phyloP scores from a whole-genome alignment of 345 rosid species.

The Euclidium syriacum region DNA sequence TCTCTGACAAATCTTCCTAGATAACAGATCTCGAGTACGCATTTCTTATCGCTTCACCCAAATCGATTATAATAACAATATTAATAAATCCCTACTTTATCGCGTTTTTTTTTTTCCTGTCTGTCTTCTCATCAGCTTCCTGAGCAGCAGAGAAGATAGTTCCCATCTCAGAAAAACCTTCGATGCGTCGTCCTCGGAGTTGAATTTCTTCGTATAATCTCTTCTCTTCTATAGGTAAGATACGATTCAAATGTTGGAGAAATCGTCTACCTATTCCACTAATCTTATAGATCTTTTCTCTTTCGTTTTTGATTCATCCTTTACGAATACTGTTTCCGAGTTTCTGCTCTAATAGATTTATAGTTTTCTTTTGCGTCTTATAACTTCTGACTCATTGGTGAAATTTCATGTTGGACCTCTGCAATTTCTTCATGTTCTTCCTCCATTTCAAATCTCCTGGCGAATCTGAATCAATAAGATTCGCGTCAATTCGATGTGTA shows the following conservation, averaged over 20 bases:
- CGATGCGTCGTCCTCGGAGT: background rate
- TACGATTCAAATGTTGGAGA: background rate
- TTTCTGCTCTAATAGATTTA: background rate
- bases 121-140: background rate
- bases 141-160: background rate
- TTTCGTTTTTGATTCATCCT: background rate
- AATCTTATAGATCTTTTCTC: background rate
- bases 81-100: slow-evolving; percentile 12
- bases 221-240: background rate
- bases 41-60: slow-evolving; percentile 20
- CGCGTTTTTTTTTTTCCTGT: background rate
- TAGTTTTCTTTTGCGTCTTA: too few species aligned
- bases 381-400: background rate
- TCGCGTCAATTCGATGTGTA: background rate
- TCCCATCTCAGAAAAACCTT: background rate
- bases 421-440: too few species aligned
- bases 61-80: background rate
- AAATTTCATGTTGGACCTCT: background rate
- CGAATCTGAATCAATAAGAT: background rate
- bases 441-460: background rate
- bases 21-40: slow-evolving; percentile 42
- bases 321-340: background rate
- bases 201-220: background rate
- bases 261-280: background rate
- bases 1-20: slow-evolving; percentile 16